A percentile compares a stretch with the other conserved stretches of the same genome.
Conservation (phyloP, 2,329 filamentous ascomycete species). For the Tolypocladium album region DNA sequence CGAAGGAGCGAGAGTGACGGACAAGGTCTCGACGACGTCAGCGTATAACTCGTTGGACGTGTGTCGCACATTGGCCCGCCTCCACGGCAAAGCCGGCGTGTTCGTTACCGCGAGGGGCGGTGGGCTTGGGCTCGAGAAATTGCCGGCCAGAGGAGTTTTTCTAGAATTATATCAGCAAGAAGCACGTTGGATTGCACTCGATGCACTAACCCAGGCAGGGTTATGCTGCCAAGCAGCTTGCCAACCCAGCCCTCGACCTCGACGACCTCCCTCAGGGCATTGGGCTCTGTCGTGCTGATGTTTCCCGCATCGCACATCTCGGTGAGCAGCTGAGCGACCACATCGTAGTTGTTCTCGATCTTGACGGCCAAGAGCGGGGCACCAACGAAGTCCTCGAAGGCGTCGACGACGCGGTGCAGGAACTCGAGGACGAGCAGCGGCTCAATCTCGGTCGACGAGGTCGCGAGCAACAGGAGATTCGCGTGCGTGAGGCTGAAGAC, state of each 20-base stretch:
- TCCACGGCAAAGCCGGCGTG: conserved; percentile 65
- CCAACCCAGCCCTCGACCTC: conserved; percentile 87
- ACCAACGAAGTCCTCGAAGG: conserved; percentile 87
- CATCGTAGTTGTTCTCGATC: conserved; percentile 84
- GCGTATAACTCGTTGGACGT: conserved; percentile 97
- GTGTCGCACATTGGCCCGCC: conserved; percentile 82
- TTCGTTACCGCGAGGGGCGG: conserved; percentile 32
- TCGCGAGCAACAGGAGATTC: conserved; percentile 75
- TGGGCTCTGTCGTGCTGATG: conserved; percentile 85
- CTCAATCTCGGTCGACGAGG: conserved; percentile 77
- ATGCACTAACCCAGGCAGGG: conserved; percentile 55
- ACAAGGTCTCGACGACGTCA: conserved; percentile 83
- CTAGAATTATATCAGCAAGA: conserved; percentile 14
- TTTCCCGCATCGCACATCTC: conserved; percentile 95
- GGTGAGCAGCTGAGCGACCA: conserved; percentile 81
- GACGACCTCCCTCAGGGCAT: conserved; percentile 81
- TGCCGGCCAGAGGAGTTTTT: conserved; percentile 26
- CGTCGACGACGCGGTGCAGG: conserved; percentile 84
- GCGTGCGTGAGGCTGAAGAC: conserved; percentile 84
- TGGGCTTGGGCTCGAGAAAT: conserved; percentile 25
- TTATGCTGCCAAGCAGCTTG: conserved; percentile 80
- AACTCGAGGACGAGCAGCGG: conserved; percentile 89
- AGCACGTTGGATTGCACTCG: neutral
- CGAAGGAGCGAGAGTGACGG: conserved; percentile 81
- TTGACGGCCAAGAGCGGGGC: conserved; percentile 76